Base-by-base conservation (phyloP, 129 eudicot species). In the Tagetes erecta region DNA sequence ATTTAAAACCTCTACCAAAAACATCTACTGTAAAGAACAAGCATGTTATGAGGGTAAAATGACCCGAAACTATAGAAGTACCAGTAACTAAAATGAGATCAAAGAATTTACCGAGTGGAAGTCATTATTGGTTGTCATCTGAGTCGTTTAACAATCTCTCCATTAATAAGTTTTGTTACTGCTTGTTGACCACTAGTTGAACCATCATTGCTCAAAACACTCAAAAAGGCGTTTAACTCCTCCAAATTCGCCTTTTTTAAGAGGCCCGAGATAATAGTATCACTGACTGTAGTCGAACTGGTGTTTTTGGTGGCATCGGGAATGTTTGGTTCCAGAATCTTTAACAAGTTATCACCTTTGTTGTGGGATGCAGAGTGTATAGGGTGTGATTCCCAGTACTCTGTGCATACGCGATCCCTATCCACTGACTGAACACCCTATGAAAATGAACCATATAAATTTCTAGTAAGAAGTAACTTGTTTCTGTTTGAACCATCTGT, bases 361-460 rank as follows among this genome's bases (percentile, higher is more conserved):
- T 74, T 70, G 47, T 73, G 49, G 7, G 87, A 13, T 57, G 72
- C 87, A 52, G 91, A 79, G 46, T 78, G 84, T 58, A 82, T 51
- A 27, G 91, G 91, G 13, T 86, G 87, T 14, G 97, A 84, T 64
- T 92, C 84, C 97, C 97, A 92, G 84, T 89, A 92, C 36, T 83
- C 91, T 3, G 69, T 39, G 69, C 94, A 85, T 6, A 85, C 74
- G 41, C 87, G 80, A 64, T 82, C 73, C 42, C 56, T 77, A 51
- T 92, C 97, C 89, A 87, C 70, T 8, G 80, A 75, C 64, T 92
- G 91, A 34, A 92, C 87, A 47, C 68, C 94, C 97, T 92, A 68
- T 35, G 50, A 45, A 57, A 67, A 20, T 75, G 5, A n/a, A 41
- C 7, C 41, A n/a, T n/a, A n/a, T n/a, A n/a, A n/a, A n/a, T n/a